Evolutionary conservation across 495 filamentous ascomycete genomes (phyloP).

Genomic region (Hypoxylon cercidicola): DNA sequence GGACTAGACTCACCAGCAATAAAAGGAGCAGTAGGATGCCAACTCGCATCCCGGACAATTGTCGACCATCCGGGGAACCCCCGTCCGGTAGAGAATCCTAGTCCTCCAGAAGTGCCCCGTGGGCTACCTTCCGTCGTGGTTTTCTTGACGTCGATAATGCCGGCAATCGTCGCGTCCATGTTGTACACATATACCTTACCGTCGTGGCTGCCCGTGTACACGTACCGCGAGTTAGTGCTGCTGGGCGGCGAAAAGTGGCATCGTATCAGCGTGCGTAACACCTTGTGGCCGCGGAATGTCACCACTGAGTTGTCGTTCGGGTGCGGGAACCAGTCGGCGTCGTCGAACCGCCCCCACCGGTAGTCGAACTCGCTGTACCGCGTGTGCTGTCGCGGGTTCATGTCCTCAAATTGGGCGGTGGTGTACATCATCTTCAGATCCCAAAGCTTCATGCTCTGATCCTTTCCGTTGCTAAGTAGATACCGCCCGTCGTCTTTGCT

Average conservation of each 20-base stretch:
- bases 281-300: conserved; percentile 89
- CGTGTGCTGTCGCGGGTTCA: conserved; percentile 50
- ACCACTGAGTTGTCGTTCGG: conserved; percentile 92
- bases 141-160: conserved; percentile 76
- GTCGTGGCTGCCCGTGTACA: conserved; percentile 90
- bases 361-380: conserved; percentile 87
- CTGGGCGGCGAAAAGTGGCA: conserved; percentile 94
- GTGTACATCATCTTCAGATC: conserved; percentile 87
- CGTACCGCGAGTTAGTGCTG: conserved; percentile 90
- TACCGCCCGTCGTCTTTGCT: conserved; percentile 97
- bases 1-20: conserved; percentile 75
- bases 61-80: conserved; percentile 69
- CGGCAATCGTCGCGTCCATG: conserved; percentile 88
- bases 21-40: conserved; percentile 91
- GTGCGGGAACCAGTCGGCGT: conserved; percentile 75
- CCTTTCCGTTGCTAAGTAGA: conserved; percentile 92
- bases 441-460: conserved; percentile 98
- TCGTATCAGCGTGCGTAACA: conserved; percentile 88
- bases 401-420: conserved; percentile 68
- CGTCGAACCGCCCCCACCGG: conserved; percentile 76
- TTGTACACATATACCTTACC: conserved; percentile 94
- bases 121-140: conserved; percentile 60
- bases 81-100: conserved; percentile 51
- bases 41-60: conserved; percentile 90
- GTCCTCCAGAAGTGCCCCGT: neutral